These are phyloP conservation scores for Periconia digitata DNA, from an alignment of 2,329 filamentous ascomycete genomes.

Conservation along the genomic window DNA sequence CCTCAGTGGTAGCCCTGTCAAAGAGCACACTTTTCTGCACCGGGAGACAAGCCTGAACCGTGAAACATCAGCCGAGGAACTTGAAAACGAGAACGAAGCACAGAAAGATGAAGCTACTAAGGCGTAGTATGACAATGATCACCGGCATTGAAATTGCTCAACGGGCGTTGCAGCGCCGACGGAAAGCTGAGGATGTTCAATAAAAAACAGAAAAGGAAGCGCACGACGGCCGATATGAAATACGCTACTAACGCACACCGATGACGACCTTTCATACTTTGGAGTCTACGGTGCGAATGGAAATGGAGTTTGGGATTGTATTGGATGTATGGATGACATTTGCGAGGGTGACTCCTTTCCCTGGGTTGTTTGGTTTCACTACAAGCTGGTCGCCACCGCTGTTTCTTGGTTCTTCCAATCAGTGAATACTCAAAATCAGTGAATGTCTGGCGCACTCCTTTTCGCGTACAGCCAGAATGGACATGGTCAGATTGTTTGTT, in stretches of 20 bases:
- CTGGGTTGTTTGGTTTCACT: not conserved
- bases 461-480: not conserved
- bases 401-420: not conserved
- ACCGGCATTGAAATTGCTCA: too few species aligned
- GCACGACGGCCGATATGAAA: not conserved
- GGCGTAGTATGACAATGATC: conserved; percentile 14
- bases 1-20: conserved; percentile 77
- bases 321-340: not conserved
- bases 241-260: not conserved
- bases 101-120: conserved; percentile 19
- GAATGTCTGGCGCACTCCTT: not conserved
- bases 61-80: conserved; percentile 72
- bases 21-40: conserved; percentile 86
- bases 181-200: too few species aligned
- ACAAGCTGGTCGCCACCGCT: not conserved
- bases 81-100: conserved; percentile 44
- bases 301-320: not conserved
- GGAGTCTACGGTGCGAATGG: not conserved
- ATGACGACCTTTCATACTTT: not conserved
- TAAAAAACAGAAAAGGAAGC: too few species aligned
- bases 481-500: not conserved
- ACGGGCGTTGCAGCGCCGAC: too few species aligned
- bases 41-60: conserved; percentile 76
- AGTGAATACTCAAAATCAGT: not conserved
- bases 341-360: not conserved